Base-by-base conservation (phyloP, 441 rosid species). In the Pelargonium australe region DNA sequence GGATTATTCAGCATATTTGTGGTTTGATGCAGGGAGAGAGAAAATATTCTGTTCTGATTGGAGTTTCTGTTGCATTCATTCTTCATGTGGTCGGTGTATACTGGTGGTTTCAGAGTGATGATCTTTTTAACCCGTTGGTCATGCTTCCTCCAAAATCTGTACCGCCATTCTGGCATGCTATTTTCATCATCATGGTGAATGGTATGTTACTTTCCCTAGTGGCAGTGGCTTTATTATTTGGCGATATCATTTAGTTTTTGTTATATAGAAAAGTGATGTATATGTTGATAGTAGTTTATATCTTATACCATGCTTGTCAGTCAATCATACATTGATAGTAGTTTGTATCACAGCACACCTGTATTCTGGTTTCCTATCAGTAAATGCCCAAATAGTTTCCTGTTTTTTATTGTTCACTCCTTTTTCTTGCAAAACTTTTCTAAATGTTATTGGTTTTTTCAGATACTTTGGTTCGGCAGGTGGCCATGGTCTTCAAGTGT, bases 21-120 rank as follows among this genome's bases (percentile, higher is more conserved):
- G n/a, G n/a, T n/a, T n/a, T n/a, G n/a, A n/a, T n/a, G n/a, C n/a
- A 89, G 95, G 95, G 95, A 11, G 95, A 86, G 77, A 85, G 95
- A 77, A 89, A 83, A 81, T 72, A 86, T 65, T 83, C 88, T 5
- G 73, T 84, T 68, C 78, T 89, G 65, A 64, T 78, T 57, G 85
- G 85, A 63, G 84, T 89, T 68, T 78, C 87, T 43, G 53, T 84
- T 45, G 83, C 80, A 34, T 89, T 85, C 72, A 51, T 79, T 8
- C 78, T 89, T 75, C 91, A 86, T 64, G 86, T 86, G 71, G 78
- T 78, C 61, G 80, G 89, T 63, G 86, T 89, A 19, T 89, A 89
- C 73, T 89, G 95, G 95, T 89, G 91, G 95, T 86, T 82, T 73
- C 83, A 80, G 64, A 83, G 75, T 64, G 91, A 89, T 64, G 87